Base-by-base conservation (phyloP, 495 filamentous ascomycete species). In the Podospora pseudopauciseta region DNA sequence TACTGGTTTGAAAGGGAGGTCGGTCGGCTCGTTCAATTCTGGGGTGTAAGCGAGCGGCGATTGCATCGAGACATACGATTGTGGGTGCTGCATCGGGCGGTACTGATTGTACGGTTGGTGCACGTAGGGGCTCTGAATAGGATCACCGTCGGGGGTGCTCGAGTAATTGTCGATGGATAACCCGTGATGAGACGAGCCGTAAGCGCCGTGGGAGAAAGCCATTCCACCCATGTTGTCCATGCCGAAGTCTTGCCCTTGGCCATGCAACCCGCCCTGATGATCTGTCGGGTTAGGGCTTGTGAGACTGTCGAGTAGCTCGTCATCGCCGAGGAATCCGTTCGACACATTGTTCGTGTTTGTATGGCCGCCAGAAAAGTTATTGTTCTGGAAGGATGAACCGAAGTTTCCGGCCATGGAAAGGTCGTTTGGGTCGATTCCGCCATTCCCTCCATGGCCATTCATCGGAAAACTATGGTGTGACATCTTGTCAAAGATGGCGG, bases 51-150 rank as follows among this genome's bases (percentile, higher is more conserved):
- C 82, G 63, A 80, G 76, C 4, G 83, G 81, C 15, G 84, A 85
- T 34, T 86, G 83, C 3, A 86, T 73, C 13, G 84, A 82, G 32
- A 65, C 81, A 64, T 76, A 86, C n/a, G 82, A 76, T 27, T 86
- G 80, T 18, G 84, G 82, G 66, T 83, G 79, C 63, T 85, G 88
- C 81, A 91, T 87, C 54, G 82, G 82, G 30, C 85, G 83, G 74
- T 89, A 92, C 69, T 92, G 90, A 15, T 86, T 83, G 79, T 92
- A 94, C 72, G 23, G 23, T 23, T 86, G 89, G 61, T 92, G 86
- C 28, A 90, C 84, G 70, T 93, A 97, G 0, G 93, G 93, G 73
- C 92, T 96, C 71, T 92, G 89, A 68, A 96, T 93, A 4, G 93
- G 92, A 59, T 90, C 88, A 26, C 91, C 91, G 60, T 97, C 93